Percentiles rank a stretch among this genome's conserved stretches.
These are phyloP conservation scores for Hortiboletus rubellus DNA, from an alignment of 1,284 basidiomycete genomes.

Conservation along the genomic window DNA sequence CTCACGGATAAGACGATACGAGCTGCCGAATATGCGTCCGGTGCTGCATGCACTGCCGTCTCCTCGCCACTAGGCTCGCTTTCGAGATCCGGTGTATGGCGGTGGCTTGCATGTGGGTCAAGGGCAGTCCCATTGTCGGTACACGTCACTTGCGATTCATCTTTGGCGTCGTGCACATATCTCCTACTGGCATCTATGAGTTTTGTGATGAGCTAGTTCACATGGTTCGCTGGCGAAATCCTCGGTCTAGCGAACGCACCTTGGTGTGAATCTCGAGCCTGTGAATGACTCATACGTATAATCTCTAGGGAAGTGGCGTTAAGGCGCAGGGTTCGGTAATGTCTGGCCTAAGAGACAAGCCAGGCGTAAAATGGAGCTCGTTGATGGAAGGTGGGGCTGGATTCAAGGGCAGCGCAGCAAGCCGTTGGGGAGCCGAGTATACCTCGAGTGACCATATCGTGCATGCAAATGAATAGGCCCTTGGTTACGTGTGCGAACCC, in stretches of 20 bases:
- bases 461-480: no score
- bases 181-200: constrained; percentile 1
- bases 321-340: background rate
- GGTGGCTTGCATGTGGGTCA: constrained; percentile 4
- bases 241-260: constrained; percentile 13
- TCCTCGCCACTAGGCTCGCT: constrained; percentile 17
- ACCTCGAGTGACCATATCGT: no score
- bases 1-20: constrained; percentile 17
- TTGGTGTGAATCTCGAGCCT: constrained; percentile 4
- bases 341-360: background rate
- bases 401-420: background rate
- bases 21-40: background rate
- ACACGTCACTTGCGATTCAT: background rate
- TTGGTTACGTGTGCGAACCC: background rate
- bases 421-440: background rate
- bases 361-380: background rate
- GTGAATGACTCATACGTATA: constrained; percentile 17
- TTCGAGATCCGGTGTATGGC: constrained; percentile 2
- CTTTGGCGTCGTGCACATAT: constrained; percentile 19
- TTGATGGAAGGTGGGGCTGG: background rate
- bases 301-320: background rate
- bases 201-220: constrained; percentile 5
- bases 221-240: background rate
- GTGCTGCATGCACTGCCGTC: background rate
- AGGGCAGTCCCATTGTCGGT: background rate